Evolutionary conservation across 805 yeast genomes (phyloP), one percentile per base, ranked within the genome.

Genomic region (Priceomyces carsonii): DNA sequence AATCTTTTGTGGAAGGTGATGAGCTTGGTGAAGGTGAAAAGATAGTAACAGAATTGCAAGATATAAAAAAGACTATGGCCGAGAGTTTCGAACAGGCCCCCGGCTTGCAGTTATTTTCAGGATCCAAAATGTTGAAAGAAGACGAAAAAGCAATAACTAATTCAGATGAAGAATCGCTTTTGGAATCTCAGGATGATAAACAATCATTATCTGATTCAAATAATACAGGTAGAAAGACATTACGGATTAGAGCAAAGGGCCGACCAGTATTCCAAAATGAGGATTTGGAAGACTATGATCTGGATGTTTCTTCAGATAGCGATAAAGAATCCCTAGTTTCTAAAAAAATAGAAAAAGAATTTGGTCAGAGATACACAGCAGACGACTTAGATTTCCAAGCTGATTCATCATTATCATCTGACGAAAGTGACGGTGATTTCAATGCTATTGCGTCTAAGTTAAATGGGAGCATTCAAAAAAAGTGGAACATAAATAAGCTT

Each of bases 21-120:
- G 85, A 82, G 42, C 70, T 67, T 50, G 97, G 95, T 17, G 76
- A 85, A 45, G 97, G 97, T 42, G 96, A 90, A 59, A 77, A 79
- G 51, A 63, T 89, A 42, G 95, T 91, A 18, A 85, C 95, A 4
- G 79, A 79, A 38, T 69, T 93, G 45, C 97, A 91, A 57, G 71
- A 76, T 24, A 87, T 82, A 3, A 71, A 77, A 24, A 74, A 74
- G 31, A 66, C 84, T 14, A 63, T 84, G 47, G 73, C 69, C 16
- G 85, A 77, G 50, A 72, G 77, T 32, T 71, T 73, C 33, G 71
- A 69, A 35, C 77, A 71, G 26, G 82, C 81, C 23, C 80, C 84
- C 3, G 95, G 91, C 15, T 66, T 86, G 39, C 83, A 82, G 51
- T 65, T 91, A 36, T 91, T 91, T 53, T 75, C 86, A 35, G 72